Percentiles rank a stretch among this genome's conserved stretches.
These are phyloP conservation scores for Diplosphaera chodatii DNA, from an alignment of 139 green algal genomes.

Conservation along the genomic window DNA sequence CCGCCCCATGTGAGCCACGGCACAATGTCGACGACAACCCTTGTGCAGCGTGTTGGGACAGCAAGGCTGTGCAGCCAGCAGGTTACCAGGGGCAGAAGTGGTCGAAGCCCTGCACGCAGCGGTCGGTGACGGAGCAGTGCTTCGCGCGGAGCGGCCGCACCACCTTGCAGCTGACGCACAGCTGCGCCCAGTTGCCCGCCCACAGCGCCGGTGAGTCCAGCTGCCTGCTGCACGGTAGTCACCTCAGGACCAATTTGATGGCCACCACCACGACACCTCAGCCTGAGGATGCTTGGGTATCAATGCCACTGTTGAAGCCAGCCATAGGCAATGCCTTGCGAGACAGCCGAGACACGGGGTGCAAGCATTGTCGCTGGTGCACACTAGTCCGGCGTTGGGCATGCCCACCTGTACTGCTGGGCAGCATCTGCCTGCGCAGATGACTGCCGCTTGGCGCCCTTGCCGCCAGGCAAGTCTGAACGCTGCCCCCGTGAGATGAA, in stretches of 20 bases:
- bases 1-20: no score
- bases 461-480: background rate
- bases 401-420: conserved; percentile 14
- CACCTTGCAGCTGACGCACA: conserved; percentile 89
- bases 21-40: no score
- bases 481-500: conserved; percentile 39
- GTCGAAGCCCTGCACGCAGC: conserved; percentile 92
- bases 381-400: no score
- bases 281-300: no score
- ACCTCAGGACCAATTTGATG: no score
- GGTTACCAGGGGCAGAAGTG: conserved; percentile 96
- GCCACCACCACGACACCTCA: no score
- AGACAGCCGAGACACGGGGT: no score
- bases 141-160: conserved; percentile 88
- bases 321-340: no score
- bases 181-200: conserved; percentile 79
- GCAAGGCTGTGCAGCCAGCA: no score
- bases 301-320: no score
- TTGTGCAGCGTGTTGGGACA: no score
- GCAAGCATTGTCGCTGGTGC: no score
- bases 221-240: background rate
- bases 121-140: conserved; percentile 78
- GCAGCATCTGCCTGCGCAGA: background rate
- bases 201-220: conserved; percentile 81
- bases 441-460: background rate